Evolutionary conservation across 2,329 filamentous ascomycete species (phyloP).

Genomic region (Thielaviopsis ethacetica): DNA sequence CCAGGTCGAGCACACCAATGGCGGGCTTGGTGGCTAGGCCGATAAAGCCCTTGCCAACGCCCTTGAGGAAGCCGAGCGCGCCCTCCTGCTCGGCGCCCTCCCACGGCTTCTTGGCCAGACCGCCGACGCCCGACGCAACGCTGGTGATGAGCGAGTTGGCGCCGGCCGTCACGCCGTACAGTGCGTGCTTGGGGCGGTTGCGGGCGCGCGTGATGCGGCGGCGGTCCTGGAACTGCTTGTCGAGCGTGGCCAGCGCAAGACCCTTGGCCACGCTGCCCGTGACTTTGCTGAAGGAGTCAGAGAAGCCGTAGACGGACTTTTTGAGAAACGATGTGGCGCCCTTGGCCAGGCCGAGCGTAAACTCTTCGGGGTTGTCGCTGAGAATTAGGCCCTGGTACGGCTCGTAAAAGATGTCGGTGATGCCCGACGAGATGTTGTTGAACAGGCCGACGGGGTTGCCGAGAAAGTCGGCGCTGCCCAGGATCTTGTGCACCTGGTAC

Average conservation of each 20-base stretch:
- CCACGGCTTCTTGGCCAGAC: conserved; percentile 80
- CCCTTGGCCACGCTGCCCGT: conserved; percentile 96
- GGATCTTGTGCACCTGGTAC: conserved; percentile 90
- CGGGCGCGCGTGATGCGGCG: conserved; percentile 83
- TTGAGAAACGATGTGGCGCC: conserved; percentile 95
- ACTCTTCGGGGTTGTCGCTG: conserved; percentile 86
- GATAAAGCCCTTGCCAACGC: conserved; percentile 84
- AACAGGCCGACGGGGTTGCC: conserved; percentile 95
- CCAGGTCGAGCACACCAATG: conserved; percentile 91
- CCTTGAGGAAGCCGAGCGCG: conserved; percentile 88
- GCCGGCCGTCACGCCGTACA: conserved; percentile 89
- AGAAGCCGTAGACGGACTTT: conserved; percentile 95
- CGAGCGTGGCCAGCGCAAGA: conserved; percentile 81
- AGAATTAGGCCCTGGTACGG: conserved; percentile 96
- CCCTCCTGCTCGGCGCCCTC: conserved; percentile 95
- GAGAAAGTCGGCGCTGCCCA: conserved; percentile 92
- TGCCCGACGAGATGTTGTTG: conserved; percentile 94
- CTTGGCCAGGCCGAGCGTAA: conserved; percentile 89
- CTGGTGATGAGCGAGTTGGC: conserved; percentile 91
- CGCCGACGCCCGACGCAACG: conserved; percentile 83
- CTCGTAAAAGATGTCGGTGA: conserved; percentile 97
- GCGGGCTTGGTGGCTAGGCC: conserved; percentile 94
- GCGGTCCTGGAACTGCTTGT: conserved; percentile 97
- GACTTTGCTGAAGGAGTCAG: conserved; percentile 93
- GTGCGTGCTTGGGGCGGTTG: conserved; percentile 89